A percentile compares a stretch with the other conserved stretches of the same genome.
phyloP scores from a whole-genome alignment of 306 rosid genomes.

The Gynostemma pentaphyllum region DNA sequence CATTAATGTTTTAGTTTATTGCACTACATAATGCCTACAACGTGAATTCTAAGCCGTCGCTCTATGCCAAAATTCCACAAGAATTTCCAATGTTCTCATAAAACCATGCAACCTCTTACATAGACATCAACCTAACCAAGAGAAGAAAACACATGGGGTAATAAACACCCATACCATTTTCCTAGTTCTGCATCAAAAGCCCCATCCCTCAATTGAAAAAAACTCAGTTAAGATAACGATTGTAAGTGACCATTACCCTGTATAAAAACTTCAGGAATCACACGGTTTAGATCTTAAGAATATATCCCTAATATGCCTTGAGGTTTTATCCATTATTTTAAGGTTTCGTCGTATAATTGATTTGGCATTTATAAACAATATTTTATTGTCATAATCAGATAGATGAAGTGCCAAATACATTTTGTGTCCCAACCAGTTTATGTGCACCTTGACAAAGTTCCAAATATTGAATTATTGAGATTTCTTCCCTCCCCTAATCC shows the following conservation, averaged over 20 bases:
- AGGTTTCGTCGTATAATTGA: background rate
- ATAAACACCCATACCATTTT: slow-evolving; percentile 27
- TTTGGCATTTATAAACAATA: background rate
- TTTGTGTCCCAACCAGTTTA: too few relatives aligned
- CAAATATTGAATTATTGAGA: background rate
- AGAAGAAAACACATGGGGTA: slow-evolving; percentile 53
- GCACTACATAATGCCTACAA: slow-evolving; percentile 25
- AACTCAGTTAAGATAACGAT: background rate
- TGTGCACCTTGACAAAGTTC: background rate
- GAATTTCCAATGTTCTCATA: slow-evolving; percentile 33
- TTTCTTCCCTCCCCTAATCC: background rate
- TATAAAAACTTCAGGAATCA: background rate
- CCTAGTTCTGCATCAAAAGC: slow-evolving; percentile 18
- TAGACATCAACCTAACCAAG: slow-evolving; percentile 28
- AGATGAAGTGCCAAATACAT: background rate
- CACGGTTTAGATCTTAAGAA: background rate
- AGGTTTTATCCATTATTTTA: background rate
- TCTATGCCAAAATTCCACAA: slow-evolving; percentile 19
- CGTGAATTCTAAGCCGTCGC: slow-evolving; percentile 26
- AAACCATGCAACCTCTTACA: slow-evolving; percentile 30
- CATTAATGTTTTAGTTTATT: slow-evolving; percentile 17
- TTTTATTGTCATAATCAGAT: background rate
- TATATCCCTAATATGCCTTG: too few relatives aligned
- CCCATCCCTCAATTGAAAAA: slow-evolving; percentile 43
- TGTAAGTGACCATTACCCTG: background rate